Evolutionary conservation across 371 early-diverging fungal species (phyloP).

Genomic region (Lichtheimia ornata): DNA sequence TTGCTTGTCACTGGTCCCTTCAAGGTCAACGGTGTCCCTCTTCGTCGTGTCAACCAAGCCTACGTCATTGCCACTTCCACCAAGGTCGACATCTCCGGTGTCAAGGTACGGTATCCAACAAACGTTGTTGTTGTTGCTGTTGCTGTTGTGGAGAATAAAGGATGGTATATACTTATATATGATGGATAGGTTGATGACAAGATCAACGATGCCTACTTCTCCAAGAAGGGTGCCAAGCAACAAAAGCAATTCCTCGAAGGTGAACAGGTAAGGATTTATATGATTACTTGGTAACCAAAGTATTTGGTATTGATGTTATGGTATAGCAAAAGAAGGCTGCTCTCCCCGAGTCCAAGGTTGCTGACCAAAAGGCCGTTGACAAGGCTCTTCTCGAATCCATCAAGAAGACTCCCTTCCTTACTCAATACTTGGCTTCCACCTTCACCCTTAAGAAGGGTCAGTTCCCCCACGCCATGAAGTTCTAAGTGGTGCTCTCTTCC

Average conservation of each 20-base stretch:
- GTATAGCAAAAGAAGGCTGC: slow-evolving; percentile 49
- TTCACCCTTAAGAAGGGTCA: slow-evolving; percentile 94
- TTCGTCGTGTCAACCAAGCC: slow-evolving; percentile 96
- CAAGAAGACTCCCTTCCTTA: slow-evolving; percentile 82
- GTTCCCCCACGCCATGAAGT: slow-evolving; percentile 90
- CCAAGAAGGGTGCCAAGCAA: slow-evolving; percentile 70
- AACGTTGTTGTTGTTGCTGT: no score
- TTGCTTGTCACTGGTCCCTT: slow-evolving; percentile 96
- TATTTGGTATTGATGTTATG: no score
- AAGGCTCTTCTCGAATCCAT: slow-evolving; percentile 75
- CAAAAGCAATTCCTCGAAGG: slow-evolving; percentile 90
- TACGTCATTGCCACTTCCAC: slow-evolving; percentile 98
- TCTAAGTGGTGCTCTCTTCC: slow-evolving; percentile 58
- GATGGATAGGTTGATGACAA: slow-evolving; percentile 64
- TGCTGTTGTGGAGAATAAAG: neutral
- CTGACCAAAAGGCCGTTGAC: slow-evolving; percentile 87
- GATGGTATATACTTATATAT: neutral
- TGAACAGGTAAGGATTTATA: slow-evolving; percentile 42
- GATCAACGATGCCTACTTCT: slow-evolving; percentile 94
- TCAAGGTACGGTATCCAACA: slow-evolving; percentile 49
- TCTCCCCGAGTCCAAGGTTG: slow-evolving; percentile 62
- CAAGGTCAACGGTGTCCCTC: slow-evolving; percentile 97
- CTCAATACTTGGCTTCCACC: slow-evolving; percentile 81
- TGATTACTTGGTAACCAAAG: no score
- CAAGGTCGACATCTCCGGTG: slow-evolving; percentile 85